These are phyloP conservation scores for Trichocladium antarcticum DNA, from an alignment of 495 filamentous ascomycete genomes.

Conservation along the genomic window DNA sequence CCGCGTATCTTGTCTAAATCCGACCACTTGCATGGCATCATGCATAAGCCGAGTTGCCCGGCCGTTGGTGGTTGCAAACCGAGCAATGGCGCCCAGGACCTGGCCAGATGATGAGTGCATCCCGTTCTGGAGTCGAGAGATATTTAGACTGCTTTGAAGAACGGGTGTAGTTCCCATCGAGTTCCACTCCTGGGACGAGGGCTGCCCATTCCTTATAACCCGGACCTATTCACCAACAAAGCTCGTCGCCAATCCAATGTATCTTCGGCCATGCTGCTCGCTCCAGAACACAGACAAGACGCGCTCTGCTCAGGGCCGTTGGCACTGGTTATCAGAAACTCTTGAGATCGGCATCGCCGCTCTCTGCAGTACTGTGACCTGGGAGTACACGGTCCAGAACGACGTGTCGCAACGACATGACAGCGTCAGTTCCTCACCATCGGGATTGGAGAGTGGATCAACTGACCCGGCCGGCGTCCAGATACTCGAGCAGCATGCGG, in stretches of 20 bases:
- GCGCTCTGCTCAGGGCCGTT: not conserved
- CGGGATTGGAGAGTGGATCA: not conserved
- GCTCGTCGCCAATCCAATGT: conserved; percentile 8
- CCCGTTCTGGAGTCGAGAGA: not conserved
- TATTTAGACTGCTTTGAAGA: not conserved
- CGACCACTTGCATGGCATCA: not conserved
- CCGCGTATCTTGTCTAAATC: conserved; percentile 1
- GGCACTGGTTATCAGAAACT: conserved; percentile 6
- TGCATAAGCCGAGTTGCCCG: not conserved
- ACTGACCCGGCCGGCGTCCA: conserved; percentile 6
- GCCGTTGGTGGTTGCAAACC: not conserved
- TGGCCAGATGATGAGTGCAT: not conserved
- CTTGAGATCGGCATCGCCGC: conserved; percentile 14
- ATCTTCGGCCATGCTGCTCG: conserved; percentile 8
- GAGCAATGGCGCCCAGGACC: not conserved
- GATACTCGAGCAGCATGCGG: conserved; percentile 1
- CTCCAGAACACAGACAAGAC: not conserved
- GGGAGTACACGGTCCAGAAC: conserved; percentile 16
- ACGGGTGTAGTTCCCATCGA: too few relatives aligned
- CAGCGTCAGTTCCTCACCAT: conserved; percentile 9
- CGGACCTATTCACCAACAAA: not conserved
- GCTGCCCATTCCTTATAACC: not conserved
- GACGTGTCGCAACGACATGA: not conserved
- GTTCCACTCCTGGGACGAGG: too few relatives aligned
- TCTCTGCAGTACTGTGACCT: conserved; percentile 20